A percentile compares a stretch with the other conserved stretches of the same genome.
These are phyloP conservation scores for Tylopilus intermedius DNA, from an alignment of 768 basidiomycete genomes.

Conservation along the genomic window DNA sequence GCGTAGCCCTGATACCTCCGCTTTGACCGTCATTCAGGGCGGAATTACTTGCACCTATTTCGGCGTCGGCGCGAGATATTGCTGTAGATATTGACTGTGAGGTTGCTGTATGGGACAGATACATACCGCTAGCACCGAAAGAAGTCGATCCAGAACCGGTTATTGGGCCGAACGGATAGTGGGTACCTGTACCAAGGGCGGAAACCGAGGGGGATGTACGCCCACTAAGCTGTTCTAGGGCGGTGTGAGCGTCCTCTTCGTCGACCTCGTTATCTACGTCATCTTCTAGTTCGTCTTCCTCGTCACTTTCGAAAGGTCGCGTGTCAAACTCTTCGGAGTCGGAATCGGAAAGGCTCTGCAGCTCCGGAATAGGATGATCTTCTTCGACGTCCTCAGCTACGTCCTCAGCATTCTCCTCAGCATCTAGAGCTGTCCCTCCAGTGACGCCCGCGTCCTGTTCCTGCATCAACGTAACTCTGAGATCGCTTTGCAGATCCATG, in stretches of 20 bases:
- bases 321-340: slow-evolving; percentile 27
- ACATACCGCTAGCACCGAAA: slow-evolving; percentile 3
- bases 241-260: slow-evolving; percentile 22
- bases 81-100: slow-evolving; percentile 12
- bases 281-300: slow-evolving; percentile 27
- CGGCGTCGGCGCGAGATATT: background rate
- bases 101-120: background rate
- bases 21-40: slow-evolving; percentile 7
- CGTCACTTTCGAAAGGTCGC: slow-evolving; percentile 14
- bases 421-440: slow-evolving; percentile 4
- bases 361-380: slow-evolving; percentile 21
- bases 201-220: slow-evolving; percentile 26
- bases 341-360: slow-evolving; percentile 22
- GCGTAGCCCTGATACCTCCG: background rate
- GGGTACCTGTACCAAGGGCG: slow-evolving; percentile 13
- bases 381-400: slow-evolving; percentile 13
- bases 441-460: slow-evolving; percentile 14
- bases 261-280: slow-evolving; percentile 27
- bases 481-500: slow-evolving; percentile 69
- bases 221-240: slow-evolving; percentile 20
- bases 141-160: background rate
- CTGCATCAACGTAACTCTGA: slow-evolving; percentile 57
- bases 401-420: slow-evolving; percentile 9
- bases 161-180: slow-evolving; percentile 9
- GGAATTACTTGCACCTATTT: background rate